Evolutionary conservation across 2,329 filamentous ascomycete genomes (phyloP), one percentile per base, ranked within the genome.

Genomic region (Paracorniculantispora psalliotae): DNA sequence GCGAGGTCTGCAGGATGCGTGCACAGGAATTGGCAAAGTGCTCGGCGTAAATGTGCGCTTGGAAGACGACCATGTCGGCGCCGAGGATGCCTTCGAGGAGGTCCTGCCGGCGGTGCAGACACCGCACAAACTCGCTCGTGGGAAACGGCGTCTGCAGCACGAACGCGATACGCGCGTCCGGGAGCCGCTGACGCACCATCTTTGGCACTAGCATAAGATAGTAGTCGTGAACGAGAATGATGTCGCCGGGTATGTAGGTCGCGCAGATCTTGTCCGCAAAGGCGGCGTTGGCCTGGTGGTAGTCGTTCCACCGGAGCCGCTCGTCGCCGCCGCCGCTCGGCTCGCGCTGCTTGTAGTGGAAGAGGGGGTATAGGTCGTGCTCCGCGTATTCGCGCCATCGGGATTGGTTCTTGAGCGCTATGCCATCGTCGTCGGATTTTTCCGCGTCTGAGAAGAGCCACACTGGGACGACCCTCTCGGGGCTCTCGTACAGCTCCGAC

Each of bases 21-120:
- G 91, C 96, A 74, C 92, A 97, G 75, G 92, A 97, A 64, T 91
- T 96, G 37, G 91, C 86, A 72, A 97, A 97, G 73, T 97, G 93
- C 25, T 92, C 86, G 13, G 92, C 93, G 73, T 96, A 97, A 71
- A 91, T 94, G 76, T 92, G 94, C 7, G 92, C 94, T 73, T 97
- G 93, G 76, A 97, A 97, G 1, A 91, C 92, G 63, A 97, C 85
- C 78, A 97, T 86, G 72, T 97, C 96, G 57, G 93, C 86, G 19
- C 93, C 92, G 47, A 97, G 80, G 47, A 96, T 86, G 48, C 93
- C 93, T 65, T 94, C 91, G 17, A 97, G 79, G 7, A 97, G 81
- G 71, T 97, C 92, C 73, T 96, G 96, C 64, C 93, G 85, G 64
- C 91, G 86, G 37, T 90, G 89, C 59, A 97, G 79, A 71, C 92